Evolutionary conservation across 2,329 filamentous ascomycete species (phyloP).

Genomic region (Hymenotorrendiella dingleyae): DNA sequence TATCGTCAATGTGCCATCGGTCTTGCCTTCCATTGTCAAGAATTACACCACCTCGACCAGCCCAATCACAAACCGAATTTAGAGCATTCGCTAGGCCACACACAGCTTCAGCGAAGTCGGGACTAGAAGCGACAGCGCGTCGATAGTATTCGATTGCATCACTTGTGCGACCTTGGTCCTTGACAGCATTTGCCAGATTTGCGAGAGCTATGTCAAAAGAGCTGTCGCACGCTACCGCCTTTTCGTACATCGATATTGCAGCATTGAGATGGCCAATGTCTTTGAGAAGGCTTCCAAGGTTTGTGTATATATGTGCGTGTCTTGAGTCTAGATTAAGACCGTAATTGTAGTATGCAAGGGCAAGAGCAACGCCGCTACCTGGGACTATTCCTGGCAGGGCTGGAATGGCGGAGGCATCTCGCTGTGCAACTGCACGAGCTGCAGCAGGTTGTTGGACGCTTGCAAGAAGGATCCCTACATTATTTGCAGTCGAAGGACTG

Average conservation of each 20-base stretch:
- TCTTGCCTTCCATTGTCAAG: slow-evolving; percentile 70
- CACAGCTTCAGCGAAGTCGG: slow-evolving; percentile 93
- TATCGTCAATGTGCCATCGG: slow-evolving; percentile 86
- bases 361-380: slow-evolving; percentile 81
- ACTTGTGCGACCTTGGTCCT: slow-evolving; percentile 86
- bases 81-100: slow-evolving; percentile 91
- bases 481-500: slow-evolving; percentile 95
- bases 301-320: slow-evolving; percentile 95
- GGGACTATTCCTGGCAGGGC: slow-evolving; percentile 72
- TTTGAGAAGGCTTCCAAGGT: slow-evolving; percentile 89
- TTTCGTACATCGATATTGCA: slow-evolving; percentile 95
- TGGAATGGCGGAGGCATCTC: slow-evolving; percentile 32
- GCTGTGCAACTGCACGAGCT: slow-evolving; percentile 29
- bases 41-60: slow-evolving; percentile 77
- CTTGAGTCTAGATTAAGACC: slow-evolving; percentile 78
- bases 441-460: slow-evolving; percentile 70
- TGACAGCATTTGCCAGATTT: slow-evolving; percentile 95
- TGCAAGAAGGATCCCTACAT: slow-evolving; percentile 94
- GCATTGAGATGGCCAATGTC: slow-evolving; percentile 89
- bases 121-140: slow-evolving; percentile 83
- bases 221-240: slow-evolving; percentile 85
- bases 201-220: slow-evolving; percentile 95
- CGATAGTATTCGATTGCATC: slow-evolving; percentile 92
- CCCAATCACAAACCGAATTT: slow-evolving; percentile 96
- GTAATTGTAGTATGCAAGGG: slow-evolving; percentile 92